Conservation (phyloP, 352 stramenopile species). For the Blastocystis sp. region DNA sequence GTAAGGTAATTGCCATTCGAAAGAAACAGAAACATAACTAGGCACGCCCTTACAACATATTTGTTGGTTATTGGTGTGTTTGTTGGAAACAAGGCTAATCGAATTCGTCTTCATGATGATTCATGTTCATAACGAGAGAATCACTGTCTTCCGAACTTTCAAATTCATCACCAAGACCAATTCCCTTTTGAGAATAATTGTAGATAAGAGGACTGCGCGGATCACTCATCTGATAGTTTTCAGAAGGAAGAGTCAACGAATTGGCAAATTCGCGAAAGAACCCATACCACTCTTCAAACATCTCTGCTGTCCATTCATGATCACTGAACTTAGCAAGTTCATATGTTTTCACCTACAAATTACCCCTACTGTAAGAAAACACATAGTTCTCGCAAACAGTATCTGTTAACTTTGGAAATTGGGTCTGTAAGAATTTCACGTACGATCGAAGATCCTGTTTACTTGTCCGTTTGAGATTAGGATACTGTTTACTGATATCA, state of each 20-base stretch:
- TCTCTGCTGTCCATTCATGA: conserved; percentile 49
- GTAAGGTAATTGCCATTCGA: conserved; percentile 3
- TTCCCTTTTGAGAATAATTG: neutral
- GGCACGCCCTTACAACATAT: neutral
- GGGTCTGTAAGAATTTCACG: conserved; percentile 10
- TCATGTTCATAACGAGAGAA: neutral
- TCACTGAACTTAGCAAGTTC: conserved; percentile 54
- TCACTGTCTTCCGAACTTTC: neutral
- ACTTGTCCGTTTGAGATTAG: conserved; percentile 32
- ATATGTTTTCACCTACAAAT: conserved; percentile 49
- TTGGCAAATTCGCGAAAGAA: conserved; percentile 48
- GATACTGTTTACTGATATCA: conserved; percentile 45
- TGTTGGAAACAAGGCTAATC: conserved; percentile 4
- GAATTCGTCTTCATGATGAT: neutral
- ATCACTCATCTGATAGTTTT: conserved; percentile 25
- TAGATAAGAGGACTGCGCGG: neutral
- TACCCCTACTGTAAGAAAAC: neutral
- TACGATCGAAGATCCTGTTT: conserved; percentile 57
- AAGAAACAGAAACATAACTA: neutral
- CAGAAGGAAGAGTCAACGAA: neutral
- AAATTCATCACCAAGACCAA: neutral
- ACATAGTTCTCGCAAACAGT: conserved; percentile 56
- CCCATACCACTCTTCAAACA: conserved; percentile 51
- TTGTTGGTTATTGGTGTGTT: conserved; percentile 16
- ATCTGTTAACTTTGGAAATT: conserved; percentile 55